phyloP scores from a whole-genome alignment of 75 land plant species.

The Picea sitchensis region DNA sequence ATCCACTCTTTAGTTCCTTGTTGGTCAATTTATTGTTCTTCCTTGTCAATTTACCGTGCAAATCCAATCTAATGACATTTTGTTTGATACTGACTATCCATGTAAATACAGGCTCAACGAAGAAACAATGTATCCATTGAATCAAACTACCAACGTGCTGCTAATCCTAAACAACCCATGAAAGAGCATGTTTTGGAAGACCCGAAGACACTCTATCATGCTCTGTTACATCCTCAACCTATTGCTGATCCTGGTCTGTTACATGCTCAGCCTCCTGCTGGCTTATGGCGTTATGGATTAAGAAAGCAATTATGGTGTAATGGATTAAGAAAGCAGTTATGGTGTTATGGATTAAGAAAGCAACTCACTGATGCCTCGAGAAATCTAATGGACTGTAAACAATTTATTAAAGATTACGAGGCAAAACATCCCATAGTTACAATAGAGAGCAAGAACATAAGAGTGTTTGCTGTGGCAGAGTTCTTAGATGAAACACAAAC shows the following conservation, averaged over 20 bases:
- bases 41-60: no score
- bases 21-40: no score
- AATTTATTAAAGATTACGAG: conserved; percentile 74
- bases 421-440: neutral
- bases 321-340: neutral
- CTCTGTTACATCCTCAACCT: conserved; percentile 36
- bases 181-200: conserved; percentile 33
- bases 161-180: conserved; percentile 8
- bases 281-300: no score
- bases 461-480: conserved; percentile 49
- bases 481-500: conserved; percentile 35
- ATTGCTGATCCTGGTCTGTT: neutral
- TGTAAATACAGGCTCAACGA: neutral
- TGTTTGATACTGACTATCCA: neutral
- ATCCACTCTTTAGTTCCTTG: no score
- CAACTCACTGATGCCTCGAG: conserved; percentile 18
- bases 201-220: conserved; percentile 39
- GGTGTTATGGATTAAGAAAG: conserved; percentile 12
- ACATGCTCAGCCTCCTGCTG: no score
- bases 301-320: no score
- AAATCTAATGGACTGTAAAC: conserved; percentile 89
- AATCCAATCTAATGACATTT: no score
- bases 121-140: neutral
- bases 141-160: neutral
- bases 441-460: conserved; percentile 1